Evolutionary conservation across 371 early-diverging fungal genomes (phyloP), one percentile per base, ranked within the genome.

Genomic region (Capillidium rhysosporum): DNA sequence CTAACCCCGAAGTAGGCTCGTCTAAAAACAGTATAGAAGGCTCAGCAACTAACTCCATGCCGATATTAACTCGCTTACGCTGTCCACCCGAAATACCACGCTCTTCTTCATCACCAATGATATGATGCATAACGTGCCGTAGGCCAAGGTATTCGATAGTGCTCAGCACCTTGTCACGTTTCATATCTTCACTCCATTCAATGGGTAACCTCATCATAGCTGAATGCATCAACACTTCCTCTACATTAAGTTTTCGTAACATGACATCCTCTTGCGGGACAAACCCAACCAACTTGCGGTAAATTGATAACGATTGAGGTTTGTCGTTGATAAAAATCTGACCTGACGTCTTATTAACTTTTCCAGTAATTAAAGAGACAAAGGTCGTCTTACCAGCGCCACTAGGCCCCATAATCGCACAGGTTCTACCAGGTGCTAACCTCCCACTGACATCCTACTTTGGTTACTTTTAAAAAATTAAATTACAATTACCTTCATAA

Each of bases 21-120:
- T 98, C 98, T 61, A 95, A 62, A 59, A 95, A 89, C 51, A 96
- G 61, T 29, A 93, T 72, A 7, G 80, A 77, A 1, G 98, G 89
- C 26, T 89, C 83, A 1, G 82, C 82, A 5, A 82, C 80, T 1
- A 86, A 69, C 62, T 89, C 90, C 65, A 82, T 73, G 10, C 83
- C 92, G 53, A 92, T 83, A 56, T 80, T 79, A 39, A 83, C 80
- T 16, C 88, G 73, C 66, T 89, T 89, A 46, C 82, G 71, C 58
- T 91, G 86, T n/a, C 89, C 90, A n/a, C 90, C 92, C 28, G 80
- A 79, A 14, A 89, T 71, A 2, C 85, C 86, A 25, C 81, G 72
- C 1, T 59, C 61, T 18, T 67, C 72, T 51, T 70, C 68, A 46
- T 79, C 72, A 21, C 89, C 89, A 38, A 88, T 84, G 9, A 58